Evolutionary conservation across 192 early-diverging fungal genomes (phyloP).

Genomic region (Coemansia sp.): DNA sequence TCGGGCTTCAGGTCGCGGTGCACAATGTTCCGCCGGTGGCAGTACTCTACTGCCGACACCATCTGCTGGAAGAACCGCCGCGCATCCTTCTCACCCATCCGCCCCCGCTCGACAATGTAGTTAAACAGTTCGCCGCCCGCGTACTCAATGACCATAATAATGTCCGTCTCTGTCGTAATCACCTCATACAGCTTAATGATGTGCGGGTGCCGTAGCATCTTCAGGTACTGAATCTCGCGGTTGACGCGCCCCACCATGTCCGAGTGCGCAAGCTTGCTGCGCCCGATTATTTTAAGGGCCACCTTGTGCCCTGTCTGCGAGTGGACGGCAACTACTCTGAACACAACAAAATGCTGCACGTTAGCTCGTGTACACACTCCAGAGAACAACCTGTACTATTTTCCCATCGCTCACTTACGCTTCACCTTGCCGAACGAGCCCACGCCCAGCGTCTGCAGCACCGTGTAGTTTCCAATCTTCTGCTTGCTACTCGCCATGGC

Average conservation of each 20-base stretch:
- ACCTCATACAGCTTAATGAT: slow-evolving; percentile 99
- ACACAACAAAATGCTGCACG: neutral
- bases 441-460: slow-evolving; percentile 91
- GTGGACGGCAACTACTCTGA: slow-evolving; percentile 83
- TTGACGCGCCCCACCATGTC: slow-evolving; percentile 95
- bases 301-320: slow-evolving; percentile 93
- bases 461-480: slow-evolving; percentile 86
- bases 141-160: slow-evolving; percentile 93
- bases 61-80: slow-evolving; percentile 95
- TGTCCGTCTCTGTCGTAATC: slow-evolving; percentile 92
- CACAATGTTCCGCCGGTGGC: slow-evolving; percentile 88
- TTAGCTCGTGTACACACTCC: neutral
- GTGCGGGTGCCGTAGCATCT: slow-evolving; percentile 91
- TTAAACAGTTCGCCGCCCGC: slow-evolving; percentile 82
- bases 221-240: slow-evolving; percentile 95
- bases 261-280: slow-evolving; percentile 84
- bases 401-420: too few species aligned
- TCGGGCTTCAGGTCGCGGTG: slow-evolving; percentile 84
- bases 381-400: too few species aligned
- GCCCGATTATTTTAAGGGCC: slow-evolving; percentile 93
- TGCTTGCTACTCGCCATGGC: slow-evolving; percentile 41
- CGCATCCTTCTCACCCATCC: slow-evolving; percentile 80
- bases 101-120: slow-evolving; percentile 77
- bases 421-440: slow-evolving; percentile 99
- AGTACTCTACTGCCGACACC: slow-evolving; percentile 89